These are phyloP conservation scores for Poteriospumella lacustris DNA, from an alignment of 108 stramenopile genomes.

Conservation along the genomic window DNA sequence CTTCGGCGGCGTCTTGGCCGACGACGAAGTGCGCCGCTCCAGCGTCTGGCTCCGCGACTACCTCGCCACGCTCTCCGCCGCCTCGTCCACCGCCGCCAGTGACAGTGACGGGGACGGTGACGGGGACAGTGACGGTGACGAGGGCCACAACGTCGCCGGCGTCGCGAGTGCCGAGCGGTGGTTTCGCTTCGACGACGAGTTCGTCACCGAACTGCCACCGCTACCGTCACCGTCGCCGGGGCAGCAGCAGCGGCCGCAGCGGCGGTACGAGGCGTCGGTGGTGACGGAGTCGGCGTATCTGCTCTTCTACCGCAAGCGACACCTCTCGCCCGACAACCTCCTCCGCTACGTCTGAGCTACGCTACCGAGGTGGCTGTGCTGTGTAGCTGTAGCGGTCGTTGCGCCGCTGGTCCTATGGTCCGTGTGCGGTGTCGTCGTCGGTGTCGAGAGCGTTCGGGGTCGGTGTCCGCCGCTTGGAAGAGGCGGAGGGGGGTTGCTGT, in stretches of 20 bases:
- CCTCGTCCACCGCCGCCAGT: too few relatives aligned
- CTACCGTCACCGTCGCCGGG: constrained; percentile 61
- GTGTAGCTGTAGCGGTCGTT: too few relatives aligned
- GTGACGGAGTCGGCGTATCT: constrained; percentile 85
- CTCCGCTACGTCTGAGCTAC: constrained; percentile 11
- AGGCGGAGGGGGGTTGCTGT: too few relatives aligned
- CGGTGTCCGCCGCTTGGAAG: too few relatives aligned
- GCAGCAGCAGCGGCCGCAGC: background rate
- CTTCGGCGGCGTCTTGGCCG: background rate
- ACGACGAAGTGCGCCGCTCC: background rate
- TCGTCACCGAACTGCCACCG: constrained; percentile 59
- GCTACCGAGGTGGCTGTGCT: too few relatives aligned
- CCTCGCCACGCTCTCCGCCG: background rate
- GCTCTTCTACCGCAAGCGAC: constrained; percentile 78
- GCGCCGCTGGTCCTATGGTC: too few relatives aligned
- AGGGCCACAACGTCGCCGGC: constrained; percentile 55
- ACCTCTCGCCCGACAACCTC: constrained; percentile 65
- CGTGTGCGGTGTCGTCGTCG: too few relatives aligned
- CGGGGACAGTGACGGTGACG: constrained; percentile 62
- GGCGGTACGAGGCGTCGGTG: constrained; percentile 37
- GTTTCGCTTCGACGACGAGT: constrained; percentile 90
- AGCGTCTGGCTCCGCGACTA: background rate
- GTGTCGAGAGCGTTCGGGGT: too few relatives aligned
- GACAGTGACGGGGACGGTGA: constrained; percentile 49
- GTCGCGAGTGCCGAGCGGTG: constrained; percentile 67